Base-by-base conservation (phyloP, 805 yeast species). In the Hanseniaspora jakobsenii region DNA sequence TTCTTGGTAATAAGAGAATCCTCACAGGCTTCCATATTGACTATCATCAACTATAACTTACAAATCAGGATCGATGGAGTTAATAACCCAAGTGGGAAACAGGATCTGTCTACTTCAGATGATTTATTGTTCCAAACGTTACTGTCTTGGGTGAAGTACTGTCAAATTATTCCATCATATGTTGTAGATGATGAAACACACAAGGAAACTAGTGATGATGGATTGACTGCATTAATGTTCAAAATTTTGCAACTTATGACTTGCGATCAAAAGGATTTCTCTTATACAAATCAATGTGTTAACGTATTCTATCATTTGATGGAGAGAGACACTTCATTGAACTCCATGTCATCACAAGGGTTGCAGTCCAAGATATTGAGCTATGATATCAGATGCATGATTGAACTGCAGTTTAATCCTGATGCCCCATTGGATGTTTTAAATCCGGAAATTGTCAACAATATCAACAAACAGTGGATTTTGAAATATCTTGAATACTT, bases 401-500 rank as follows among this genome's bases (percentile, higher is more conserved):
- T 60, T 6, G 65, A 61, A 48, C 52, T 51, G 1, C 53, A 59
- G 2, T 58, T 61, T 22, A 47, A 60, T 19, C 48, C 48, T 6
- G 62, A 62, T 18, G 57, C 58, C 4, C 53, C 60, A 2, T 44
- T 55, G 12, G 49, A 50, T 13, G 27, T 32, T 8, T 27, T 22
- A 9, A 49, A 48, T 32, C 48, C 48, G 2, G 55, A 53, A 29
- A 36, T 32, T 21, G 19, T 14, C 6, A 23, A 29, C 1, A 44
- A 51, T 6, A 48, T 53, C 4, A 50, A 51, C 29, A 55, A 59
- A 34, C 51, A 51, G 14, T 61, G 64, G 62, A 57, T 60, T 58
- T 36, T 59, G 34, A 54, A 55, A 44, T 61, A 60, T 34, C 56
- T 61, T 61, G 54, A 59, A 37, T 51, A 58, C 48, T 48, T 60